Base-by-base conservation (phyloP, 257 asterid species). In the Nicotiana noctiflora region DNA sequence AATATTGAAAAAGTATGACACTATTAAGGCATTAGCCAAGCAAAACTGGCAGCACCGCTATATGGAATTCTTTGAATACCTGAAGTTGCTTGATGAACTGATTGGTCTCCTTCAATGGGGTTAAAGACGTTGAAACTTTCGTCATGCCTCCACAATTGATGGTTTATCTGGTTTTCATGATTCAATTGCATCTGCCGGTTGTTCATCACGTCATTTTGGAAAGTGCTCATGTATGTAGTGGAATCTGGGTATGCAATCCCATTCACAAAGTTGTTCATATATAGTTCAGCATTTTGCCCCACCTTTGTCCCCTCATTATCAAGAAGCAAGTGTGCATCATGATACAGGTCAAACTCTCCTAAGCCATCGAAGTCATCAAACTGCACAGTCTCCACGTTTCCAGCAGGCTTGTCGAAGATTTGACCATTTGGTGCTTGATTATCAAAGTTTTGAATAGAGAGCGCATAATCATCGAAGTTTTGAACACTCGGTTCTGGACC, bases 11-110 rank as follows among this genome's bases (percentile, higher is more conserved):
- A 84, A 51, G 19, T 52, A 82, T n/a, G 76, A 76, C 29, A 74
- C 66, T 74, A 67, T 82, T 81, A 80, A 76, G 72, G 76, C 74
- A 21, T 72, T 32, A 81, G 81, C 89, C 89, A 86, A 82, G 83
- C 61, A 82, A 84, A 72, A 83, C 83, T 76, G 70, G 81, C 87
- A 70, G 74, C 82, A 81, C 31, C 77, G 68, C 61, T 75, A 52
- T 57, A 65, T 83, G 81, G 85, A 83, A 76, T 53, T 55, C 70
- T 82, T 77, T 88, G 88, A 86, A 83, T 95, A 95, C 99, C 99
- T 95, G 98, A 80, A 83, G 81, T 79, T 72, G 88, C 80, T 70
- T 88, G 88, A 82, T 88, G 76, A 31, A 82, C 53, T 40, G 84
- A 90, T 79, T 84, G 87, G 75, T 89, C 82, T 76, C 86, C 85